Base-by-base conservation (phyloP, 139 green algal genomes). In the Chlorella sp. region DNA sequence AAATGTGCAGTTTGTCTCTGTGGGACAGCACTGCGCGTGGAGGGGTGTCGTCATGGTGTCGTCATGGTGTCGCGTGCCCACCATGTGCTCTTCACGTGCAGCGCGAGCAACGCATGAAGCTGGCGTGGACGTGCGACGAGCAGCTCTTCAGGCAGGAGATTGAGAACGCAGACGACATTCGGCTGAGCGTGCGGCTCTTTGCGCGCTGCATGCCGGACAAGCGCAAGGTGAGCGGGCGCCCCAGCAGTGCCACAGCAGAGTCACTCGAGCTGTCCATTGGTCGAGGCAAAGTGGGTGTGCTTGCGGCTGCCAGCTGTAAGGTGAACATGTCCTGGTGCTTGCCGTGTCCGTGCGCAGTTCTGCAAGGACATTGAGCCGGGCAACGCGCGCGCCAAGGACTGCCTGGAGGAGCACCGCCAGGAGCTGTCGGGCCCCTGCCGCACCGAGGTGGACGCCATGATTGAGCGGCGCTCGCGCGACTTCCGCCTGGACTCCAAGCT, bases 101-200 rank as follows among this genome's bases (percentile, higher is more conserved):
- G 74, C 60, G 62, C 49, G 68, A 65, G 3, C 29, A 72, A 2
- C 36, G 74, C 79, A 87, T 85, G 66, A 82, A 77, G 62, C 65
- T 93, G 23, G 80, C 72, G 0, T 87, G 77, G 81, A 82, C 90
- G 6, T 96, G 91, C 75, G 77, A 87, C 51, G 82, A 89, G 75
- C 85, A 93, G 73, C 82, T 97, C 6, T 92, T 94, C 74, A 76
- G 86, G 2, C 87, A 91, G 77, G 87, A 96, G 75, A 80, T 92
- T 31, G 85, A 97, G 69, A 90, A 91, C 29, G 85, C 89, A 2
- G 88, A 90, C 30, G 92, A 97, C 61, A 76, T 94, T 1, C 82
- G 91, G 0, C 84, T 96, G 2, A 87, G 83, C 32, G 64, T 88
- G 0, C 70, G 67, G 0, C 74, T 95, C 1, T 83, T 85, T 64